Base-by-base conservation (phyloP, 1,139 yeast genomes). In the Kodamaea ohmeri region DNA sequence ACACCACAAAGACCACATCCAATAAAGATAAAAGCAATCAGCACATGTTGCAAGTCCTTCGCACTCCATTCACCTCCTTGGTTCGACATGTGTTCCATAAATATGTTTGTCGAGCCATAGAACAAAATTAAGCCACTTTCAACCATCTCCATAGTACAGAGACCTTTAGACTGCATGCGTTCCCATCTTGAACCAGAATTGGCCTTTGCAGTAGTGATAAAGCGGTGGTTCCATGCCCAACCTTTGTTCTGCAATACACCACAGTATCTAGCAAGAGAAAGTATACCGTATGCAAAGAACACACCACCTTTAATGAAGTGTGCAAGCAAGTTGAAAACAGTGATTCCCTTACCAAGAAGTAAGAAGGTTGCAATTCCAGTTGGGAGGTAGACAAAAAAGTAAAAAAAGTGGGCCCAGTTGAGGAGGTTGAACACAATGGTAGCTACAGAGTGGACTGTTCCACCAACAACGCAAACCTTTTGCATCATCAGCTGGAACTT, bases 281-380 rank as follows among this genome's bases (percentile, higher is more conserved):
- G 60, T 6, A 90, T 44, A 8, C 98, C 98, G 36, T 84, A 67
- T 2, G 74, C 51, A 46, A 88, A 73, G 58, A 92, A 90, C 3
- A 92, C 92, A 11, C 94, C 95, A 42, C 98, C 98, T 61, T 92
- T 92, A 58, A 92, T 90, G 71, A 88, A 87, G 61, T 92, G 98
- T 2, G 98, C 98, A 44, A 90, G 71, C 39, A 92, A 63, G 54
- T 87, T 89, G 64, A 85, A 92, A 5, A 90, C 82, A 15, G 70
- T 66, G 20, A 53, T 58, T 5, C 78, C 89, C 59, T 76, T 63
- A 24, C 96, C 97, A 50, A 88, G 60, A 27, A 83, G 56, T 39
- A 75, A 76, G 36, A 85, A 83, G 2, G 86, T 81, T 4, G 89
- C 89, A 25, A 84, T 55, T n/a, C 94, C 97, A 5, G 88, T 76